These are phyloP conservation scores for Penicillium sp. DNA, from an alignment of 2,329 filamentous ascomycete species.

Conservation along the genomic window DNA sequence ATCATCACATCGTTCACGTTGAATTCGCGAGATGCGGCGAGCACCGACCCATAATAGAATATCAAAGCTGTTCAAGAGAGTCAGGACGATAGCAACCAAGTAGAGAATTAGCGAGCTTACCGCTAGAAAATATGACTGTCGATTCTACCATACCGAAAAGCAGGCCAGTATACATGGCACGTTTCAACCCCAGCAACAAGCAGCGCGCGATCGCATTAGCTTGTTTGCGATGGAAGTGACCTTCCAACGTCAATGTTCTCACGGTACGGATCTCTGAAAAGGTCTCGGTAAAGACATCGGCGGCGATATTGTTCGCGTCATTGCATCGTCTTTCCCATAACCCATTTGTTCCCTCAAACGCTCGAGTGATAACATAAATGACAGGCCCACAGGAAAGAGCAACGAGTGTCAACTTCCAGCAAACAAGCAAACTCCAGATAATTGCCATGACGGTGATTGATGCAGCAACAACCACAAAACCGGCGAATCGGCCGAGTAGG, in stretches of 20 bases:
- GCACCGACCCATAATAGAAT: constrained; percentile 74
- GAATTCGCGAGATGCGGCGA: constrained; percentile 53
- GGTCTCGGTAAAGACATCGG: constrained; percentile 68
- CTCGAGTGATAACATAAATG: constrained; percentile 63
- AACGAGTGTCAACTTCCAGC: constrained; percentile 80
- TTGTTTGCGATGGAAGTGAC: constrained; percentile 67
- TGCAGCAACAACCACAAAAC: constrained; percentile 64
- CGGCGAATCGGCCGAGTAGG: constrained; percentile 73
- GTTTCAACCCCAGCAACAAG: constrained; percentile 61
- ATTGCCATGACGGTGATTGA: constrained; percentile 69
- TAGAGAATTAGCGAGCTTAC: constrained; percentile 28
- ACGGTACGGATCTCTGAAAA: constrained; percentile 78
- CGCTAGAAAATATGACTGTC: constrained; percentile 65
- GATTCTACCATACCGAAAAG: constrained; percentile 78
- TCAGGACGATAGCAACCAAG: constrained; percentile 5
- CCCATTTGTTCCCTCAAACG: constrained; percentile 63
- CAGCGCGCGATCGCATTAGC: constrained; percentile 50
- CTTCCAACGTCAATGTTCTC: constrained; percentile 69
- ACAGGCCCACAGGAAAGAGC: constrained; percentile 67
- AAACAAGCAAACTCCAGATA: constrained; percentile 69
- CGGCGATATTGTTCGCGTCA: constrained; percentile 58
- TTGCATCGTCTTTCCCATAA: constrained; percentile 72
- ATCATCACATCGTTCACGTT: constrained; percentile 63
- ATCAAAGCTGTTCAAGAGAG: constrained; percentile 57
- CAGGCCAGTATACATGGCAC: constrained; percentile 65